Evolutionary conservation across 805 yeast genomes (phyloP).

Genomic region (Sugiyamaella valdiviana): DNA sequence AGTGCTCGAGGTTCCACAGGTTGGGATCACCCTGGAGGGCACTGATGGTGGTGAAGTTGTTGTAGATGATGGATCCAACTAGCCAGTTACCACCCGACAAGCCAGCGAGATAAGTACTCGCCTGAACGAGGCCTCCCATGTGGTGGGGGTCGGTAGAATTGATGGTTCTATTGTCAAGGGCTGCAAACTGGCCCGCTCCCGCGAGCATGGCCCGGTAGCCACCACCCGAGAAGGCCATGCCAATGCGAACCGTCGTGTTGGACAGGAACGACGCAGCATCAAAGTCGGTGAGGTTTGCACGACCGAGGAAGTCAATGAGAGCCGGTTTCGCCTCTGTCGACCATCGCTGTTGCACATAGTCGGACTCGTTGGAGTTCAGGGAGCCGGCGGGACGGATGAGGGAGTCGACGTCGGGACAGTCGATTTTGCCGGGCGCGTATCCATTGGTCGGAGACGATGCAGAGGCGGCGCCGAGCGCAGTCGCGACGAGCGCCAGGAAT

Average conservation of each 20-base stretch:
- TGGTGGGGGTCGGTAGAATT: conserved; percentile 44
- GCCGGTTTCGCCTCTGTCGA: conserved; percentile 33
- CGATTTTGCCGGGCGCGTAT: conserved; percentile 42
- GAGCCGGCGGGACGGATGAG: conserved; percentile 31
- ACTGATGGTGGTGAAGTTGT: conserved; percentile 68
- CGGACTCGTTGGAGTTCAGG: conserved; percentile 25
- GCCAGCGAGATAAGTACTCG: conserved; percentile 66
- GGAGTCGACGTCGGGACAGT: conserved; percentile 36
- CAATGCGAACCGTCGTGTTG: conserved; percentile 30
- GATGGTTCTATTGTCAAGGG: conserved; percentile 65
- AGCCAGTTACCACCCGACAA: conserved; percentile 86
- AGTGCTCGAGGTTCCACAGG: conserved; percentile 64
- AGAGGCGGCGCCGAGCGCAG: background rate
- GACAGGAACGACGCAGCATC: conserved; percentile 34
- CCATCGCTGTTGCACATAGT: conserved; percentile 30
- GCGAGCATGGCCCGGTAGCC: conserved; percentile 84
- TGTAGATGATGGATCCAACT: conserved; percentile 58
- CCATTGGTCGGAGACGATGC: conserved; percentile 34
- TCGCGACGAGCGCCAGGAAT: background rate
- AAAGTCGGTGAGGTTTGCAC: conserved; percentile 43
- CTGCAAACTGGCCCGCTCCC: conserved; percentile 81
- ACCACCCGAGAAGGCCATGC: conserved; percentile 70
- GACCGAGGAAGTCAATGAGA: conserved; percentile 40
- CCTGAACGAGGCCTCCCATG: conserved; percentile 68
- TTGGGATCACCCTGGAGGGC: conserved; percentile 43